These are phyloP conservation scores for Nicotiana tomentosiformis DNA, from an alignment of 257 asterid species.

Conservation along the genomic window DNA sequence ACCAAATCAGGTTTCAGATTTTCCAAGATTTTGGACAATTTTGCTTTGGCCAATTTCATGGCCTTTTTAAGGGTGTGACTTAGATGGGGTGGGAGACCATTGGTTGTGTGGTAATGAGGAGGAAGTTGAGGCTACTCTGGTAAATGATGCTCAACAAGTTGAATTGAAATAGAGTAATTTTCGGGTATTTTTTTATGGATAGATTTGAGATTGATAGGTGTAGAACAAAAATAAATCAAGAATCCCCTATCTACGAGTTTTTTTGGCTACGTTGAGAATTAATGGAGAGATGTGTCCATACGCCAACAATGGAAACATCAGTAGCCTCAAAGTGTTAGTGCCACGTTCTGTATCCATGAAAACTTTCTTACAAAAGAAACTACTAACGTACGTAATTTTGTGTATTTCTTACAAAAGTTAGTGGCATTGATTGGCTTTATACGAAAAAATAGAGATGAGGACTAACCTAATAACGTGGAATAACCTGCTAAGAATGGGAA, in stretches of 20 bases:
- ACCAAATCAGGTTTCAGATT: conserved; percentile 11
- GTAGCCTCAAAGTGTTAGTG: background rate
- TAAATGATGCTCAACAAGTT: conserved; percentile 22
- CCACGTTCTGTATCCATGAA: background rate
- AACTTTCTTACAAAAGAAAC: too few species aligned
- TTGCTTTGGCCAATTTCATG: conserved; percentile 24
- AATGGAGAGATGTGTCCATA: conserved; percentile 13
- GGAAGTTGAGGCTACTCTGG: conserved; percentile 17
- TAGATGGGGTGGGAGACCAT: conserved; percentile 47
- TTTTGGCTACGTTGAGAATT: conserved; percentile 28
- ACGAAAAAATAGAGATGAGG: too few species aligned
- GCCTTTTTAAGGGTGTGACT: conserved; percentile 32
- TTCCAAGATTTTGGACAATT: conserved; percentile 19
- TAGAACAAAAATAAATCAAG: conserved; percentile 34
- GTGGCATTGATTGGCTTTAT: too few species aligned
- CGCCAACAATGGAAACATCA: conserved; percentile 8
- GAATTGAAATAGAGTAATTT: conserved; percentile 17
- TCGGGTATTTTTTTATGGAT: conserved; percentile 15
- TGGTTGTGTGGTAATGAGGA: conserved; percentile 42
- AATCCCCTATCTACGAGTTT: conserved; percentile 26
- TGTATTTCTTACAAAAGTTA: too few species aligned
- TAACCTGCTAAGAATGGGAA: too few species aligned
- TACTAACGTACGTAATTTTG: too few species aligned
- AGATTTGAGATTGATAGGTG: conserved; percentile 36
- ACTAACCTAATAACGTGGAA: too few species aligned